Evolutionary conservation across 768 basidiomycete genomes (phyloP), one percentile per base, ranked within the genome.

Genomic region (Russula foetens): DNA sequence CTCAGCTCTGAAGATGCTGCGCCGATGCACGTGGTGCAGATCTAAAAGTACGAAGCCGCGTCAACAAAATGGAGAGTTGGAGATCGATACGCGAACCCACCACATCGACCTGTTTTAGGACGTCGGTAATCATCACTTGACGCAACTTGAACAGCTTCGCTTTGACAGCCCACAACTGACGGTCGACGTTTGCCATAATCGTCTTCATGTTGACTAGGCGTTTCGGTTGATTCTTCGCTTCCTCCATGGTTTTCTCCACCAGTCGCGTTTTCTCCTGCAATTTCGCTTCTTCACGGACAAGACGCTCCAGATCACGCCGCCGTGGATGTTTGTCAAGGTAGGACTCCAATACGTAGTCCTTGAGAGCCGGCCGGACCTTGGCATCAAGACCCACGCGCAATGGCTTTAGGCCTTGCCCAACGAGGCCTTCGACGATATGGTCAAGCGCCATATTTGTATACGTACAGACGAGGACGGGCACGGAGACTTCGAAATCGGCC

Each of bases 361-460:
- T 58, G 17, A 92, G 76, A 14, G 83, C 79, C 1, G 78, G 70
- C 24, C 80, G 79, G 50, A 91, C 81, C 50, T 80, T 80, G 24
- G 81, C 82, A 12, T 75, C 77, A 46, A 78, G 82, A 3, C 90
- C 92, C 23, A 93, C 78, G 2, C 95, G 88, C 1, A 96, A 73
- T 1, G 93, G 86, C 63, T 83, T 84, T 48, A 95, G 71, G 4
- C 83, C 82, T 1, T 79, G 75, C 7, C 73, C 71, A 9, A 76
- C 77, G 26, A 94, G 76, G 0, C 89, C 89, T 68, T 88, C 85
- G 39, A 94, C 83, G 9, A 97, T 83, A 66, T 95, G 91, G 69
- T 97, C 93, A 21, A 95, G 92, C 0, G 95, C 93, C 21, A 84
- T 90, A 66, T 97, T 95, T 43, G 95, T 97, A 69, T 90, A 96